Base-by-base conservation (phyloP, 257 asterid species). In the Gentiana straminea region DNA sequence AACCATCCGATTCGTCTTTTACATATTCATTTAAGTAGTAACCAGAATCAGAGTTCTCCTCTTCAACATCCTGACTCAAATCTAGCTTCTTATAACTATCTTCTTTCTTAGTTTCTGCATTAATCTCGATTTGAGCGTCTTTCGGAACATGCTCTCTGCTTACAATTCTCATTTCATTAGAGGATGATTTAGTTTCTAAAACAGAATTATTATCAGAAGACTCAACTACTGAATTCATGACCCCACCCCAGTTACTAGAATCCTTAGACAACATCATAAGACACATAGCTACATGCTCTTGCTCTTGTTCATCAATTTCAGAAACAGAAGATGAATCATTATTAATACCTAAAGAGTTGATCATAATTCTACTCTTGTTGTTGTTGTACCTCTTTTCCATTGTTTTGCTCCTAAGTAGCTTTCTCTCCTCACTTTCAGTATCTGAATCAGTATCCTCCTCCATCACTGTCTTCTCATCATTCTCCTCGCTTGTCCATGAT, bases 231-330 rank as follows among this genome's bases (percentile, higher is more conserved):
- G 95, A 84, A 74, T 78, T 75, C 15, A n/a, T n/a, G n/a, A 68
- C 88, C 55, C 87, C 86, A 57, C 74, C 75, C 62, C 74, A 72
- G 9, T 53, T 74, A 48, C 79, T 75, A 33, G 70, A 74, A 73
- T 86, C 98, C 89, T 75, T 82, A 1, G 96, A 86, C 79, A 91
- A 60, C 92, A 84, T 47, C 84, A 91, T 79, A 62, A 91, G 76
- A 73, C 94, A 79, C 70, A 74, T 75, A 44, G 98, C 98, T 8
- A 82, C 73, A 37, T 89, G 94, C 57, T 86, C 89, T 45, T 84
- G 84, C 7, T 86, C 93, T 64, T 68, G 78, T 53, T 82, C 97
- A 76, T 81, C 94, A 62, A 83, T 69, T 76, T 86, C 95, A 60
- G 95, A 74, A 70, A 77, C 76, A 63, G 87, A 75, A 9, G 89